Evolutionary conservation across 2,329 filamentous ascomycete species (phyloP), one percentile per base, ranked within the genome.

Genomic region (Fusarium sp.): DNA sequence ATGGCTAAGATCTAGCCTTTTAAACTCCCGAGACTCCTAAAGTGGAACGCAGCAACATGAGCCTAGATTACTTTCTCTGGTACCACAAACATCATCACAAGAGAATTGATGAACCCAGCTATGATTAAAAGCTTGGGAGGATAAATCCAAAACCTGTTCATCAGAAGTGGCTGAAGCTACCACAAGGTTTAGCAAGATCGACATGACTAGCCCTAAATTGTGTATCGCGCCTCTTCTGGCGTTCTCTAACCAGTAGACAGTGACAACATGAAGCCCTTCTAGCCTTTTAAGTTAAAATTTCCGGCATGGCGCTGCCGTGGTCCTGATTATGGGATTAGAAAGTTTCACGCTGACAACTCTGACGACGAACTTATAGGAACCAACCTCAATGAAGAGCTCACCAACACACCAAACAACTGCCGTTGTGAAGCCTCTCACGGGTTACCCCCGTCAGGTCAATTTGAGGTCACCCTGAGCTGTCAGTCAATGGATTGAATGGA

Each of bases 151-250:
- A 52, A 69, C 54, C 31, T 68, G 67, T 54, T 54, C 63, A 47
- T 52, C 64, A 47, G 66, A 62, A 41, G 54, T 78, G 51, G 58
- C 63, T 57, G 49, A 44, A 55, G 66, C 70, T 47, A 44, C 68
- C 35, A 59, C 66, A 63, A 70, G 44, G 65, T 71, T 77, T 56
- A 49, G 47, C 33, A 69, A 52, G 58, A 70, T 77, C 45, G 63
- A 74, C 54, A 47, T 71, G 35, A 33, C 62, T 74, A 57, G 51
- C 62, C 64, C 65, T 52, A 59, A 72, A 61, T 28, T 57, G 35
- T 35, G 47, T 31, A 33, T 56, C 70, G 57, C 60, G 63, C 49
- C 47, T 65, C 66, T 35, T 63, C 24, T 45, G 58, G 63, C n/a
- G 49, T 66, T 47, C 35, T 74, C 38, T 62, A 74, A 49, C 33